A percentile compares a stretch with the other conserved stretches of the same genome.
phyloP scores from a whole-genome alignment of 805 yeast species.

The Priceomyces medius region DNA sequence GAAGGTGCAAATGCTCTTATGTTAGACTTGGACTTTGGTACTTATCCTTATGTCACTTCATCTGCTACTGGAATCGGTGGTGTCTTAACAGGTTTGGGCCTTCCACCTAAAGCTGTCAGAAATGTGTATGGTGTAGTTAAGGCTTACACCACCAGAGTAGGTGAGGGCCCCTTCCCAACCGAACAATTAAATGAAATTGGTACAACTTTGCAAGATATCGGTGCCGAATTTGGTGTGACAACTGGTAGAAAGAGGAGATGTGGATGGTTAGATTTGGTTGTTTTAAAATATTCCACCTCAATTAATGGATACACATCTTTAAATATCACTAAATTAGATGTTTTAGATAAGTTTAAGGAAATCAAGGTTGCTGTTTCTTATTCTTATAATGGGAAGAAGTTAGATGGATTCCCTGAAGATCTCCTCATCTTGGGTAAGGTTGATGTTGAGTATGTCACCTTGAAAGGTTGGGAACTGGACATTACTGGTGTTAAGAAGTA shows the following conservation, averaged over 20 bases:
- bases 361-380: conserved; percentile 87
- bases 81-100: conserved; percentile 92
- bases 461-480: conserved; percentile 92
- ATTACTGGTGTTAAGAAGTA: conserved; percentile 69
- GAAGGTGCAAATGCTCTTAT: conserved; percentile 99
- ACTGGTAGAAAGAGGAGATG: conserved; percentile 99
- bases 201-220: conserved; percentile 82
- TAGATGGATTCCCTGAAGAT: conserved; percentile 91
- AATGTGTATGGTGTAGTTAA: conserved; percentile 94
- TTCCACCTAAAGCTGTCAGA: conserved; percentile 83
- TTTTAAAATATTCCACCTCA: conserved; percentile 82
- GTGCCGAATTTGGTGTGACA: conserved; percentile 96
- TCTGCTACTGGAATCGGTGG: conserved; percentile 97
- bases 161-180: conserved; percentile 99
- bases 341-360: conserved; percentile 84
- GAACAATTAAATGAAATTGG: conserved; percentile 90
- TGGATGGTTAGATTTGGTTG: conserved; percentile 98
- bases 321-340: conserved; percentile 95
- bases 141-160: conserved; percentile 98
- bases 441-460: conserved; percentile 85
- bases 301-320: conserved; percentile 94
- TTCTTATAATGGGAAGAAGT: conserved; percentile 69
- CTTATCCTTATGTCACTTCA: conserved; percentile 96
- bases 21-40: conserved; percentile 97
- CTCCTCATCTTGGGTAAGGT: conserved; percentile 77